Percentiles rank a stretch among this genome's conserved stretches.
phyloP scores from a whole-genome alignment of 352 stramenopile genomes.

The Pythium phragmitis region DNA sequence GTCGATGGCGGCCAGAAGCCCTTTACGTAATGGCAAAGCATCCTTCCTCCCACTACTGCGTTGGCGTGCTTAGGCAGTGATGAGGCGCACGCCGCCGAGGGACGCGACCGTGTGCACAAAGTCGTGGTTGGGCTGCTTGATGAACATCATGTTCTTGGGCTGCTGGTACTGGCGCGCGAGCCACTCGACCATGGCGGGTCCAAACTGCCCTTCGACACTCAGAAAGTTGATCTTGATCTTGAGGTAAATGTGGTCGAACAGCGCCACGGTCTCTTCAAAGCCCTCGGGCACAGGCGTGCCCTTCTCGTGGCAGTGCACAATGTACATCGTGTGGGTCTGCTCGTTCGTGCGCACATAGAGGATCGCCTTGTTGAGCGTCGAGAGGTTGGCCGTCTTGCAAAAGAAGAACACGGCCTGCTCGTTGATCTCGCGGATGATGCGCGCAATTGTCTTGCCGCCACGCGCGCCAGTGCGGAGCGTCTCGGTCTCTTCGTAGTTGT shows the following conservation, averaged over 20 bases:
- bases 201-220: slow-evolving; percentile 82
- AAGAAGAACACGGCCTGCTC: slow-evolving; percentile 93
- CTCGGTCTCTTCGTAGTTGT: slow-evolving; percentile 46
- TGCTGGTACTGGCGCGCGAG: slow-evolving; percentile 87
- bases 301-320: slow-evolving; percentile 88
- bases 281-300: slow-evolving; percentile 55
- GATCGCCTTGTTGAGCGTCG: slow-evolving; percentile 95
- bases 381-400: slow-evolving; percentile 91
- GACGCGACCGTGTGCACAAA: slow-evolving; percentile 92
- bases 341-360: slow-evolving; percentile 94
- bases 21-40: too few species aligned
- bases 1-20: too few species aligned
- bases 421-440: slow-evolving; percentile 84
- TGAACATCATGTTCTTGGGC: slow-evolving; percentile 96
- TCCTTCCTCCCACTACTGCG: too few species aligned
- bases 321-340: slow-evolving; percentile 89
- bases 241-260: slow-evolving; percentile 94
- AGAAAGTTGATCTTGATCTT: slow-evolving; percentile 94
- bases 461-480: slow-evolving; percentile 71
- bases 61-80: slow-evolving; percentile 63
- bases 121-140: slow-evolving; percentile 94
- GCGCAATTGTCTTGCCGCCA: slow-evolving; percentile 83
- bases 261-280: slow-evolving; percentile 86
- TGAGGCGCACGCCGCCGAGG: slow-evolving; percentile 91
- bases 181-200: slow-evolving; percentile 92